These are phyloP conservation scores for Cerrena zonata DNA, from an alignment of 1,284 basidiomycete genomes.

Conservation along the genomic window DNA sequence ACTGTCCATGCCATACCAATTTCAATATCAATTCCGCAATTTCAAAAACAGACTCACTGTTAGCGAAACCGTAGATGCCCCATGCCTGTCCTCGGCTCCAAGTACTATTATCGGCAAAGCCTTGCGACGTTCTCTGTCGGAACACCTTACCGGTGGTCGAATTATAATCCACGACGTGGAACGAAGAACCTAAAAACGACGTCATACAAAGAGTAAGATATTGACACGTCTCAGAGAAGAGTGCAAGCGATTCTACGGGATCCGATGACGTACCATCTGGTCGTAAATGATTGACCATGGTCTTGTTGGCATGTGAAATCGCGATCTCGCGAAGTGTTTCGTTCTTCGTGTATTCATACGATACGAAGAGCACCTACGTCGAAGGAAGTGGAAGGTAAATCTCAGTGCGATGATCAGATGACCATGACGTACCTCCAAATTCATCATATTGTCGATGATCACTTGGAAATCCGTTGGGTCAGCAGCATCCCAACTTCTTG, in stretches of 20 bases:
- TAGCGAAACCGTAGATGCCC: slow-evolving; percentile 66
- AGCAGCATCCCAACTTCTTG: slow-evolving; percentile 49
- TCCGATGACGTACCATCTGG: slow-evolving; percentile 48
- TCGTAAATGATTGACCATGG: slow-evolving; percentile 61
- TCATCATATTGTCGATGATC: slow-evolving; percentile 78
- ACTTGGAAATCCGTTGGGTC: slow-evolving; percentile 57
- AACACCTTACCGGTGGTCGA: slow-evolving; percentile 56
- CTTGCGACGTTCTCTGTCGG: slow-evolving; percentile 51
- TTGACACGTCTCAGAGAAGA: background rate
- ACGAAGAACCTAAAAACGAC: slow-evolving; percentile 52
- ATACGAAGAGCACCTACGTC: slow-evolving; percentile 48
- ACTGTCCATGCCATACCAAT: slow-evolving; percentile 34
- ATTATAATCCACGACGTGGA: slow-evolving; percentile 66
- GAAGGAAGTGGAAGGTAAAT: too few relatives aligned
- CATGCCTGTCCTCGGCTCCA: slow-evolving; percentile 70
- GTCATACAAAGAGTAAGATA: background rate
- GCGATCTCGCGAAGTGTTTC: slow-evolving; percentile 54
- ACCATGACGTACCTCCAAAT: slow-evolving; percentile 44
- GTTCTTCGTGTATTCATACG: slow-evolving; percentile 53
- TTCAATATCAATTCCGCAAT: background rate
- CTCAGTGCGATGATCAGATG: too few relatives aligned
- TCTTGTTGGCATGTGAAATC: slow-evolving; percentile 58
- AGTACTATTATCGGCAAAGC: slow-evolving; percentile 59
- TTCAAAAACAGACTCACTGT: slow-evolving; percentile 39
- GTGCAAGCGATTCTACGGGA: too few relatives aligned